These are phyloP conservation scores for Musa itinerans DNA, from an alignment of 176 grass and related monocot species.

Conservation along the genomic window DNA sequence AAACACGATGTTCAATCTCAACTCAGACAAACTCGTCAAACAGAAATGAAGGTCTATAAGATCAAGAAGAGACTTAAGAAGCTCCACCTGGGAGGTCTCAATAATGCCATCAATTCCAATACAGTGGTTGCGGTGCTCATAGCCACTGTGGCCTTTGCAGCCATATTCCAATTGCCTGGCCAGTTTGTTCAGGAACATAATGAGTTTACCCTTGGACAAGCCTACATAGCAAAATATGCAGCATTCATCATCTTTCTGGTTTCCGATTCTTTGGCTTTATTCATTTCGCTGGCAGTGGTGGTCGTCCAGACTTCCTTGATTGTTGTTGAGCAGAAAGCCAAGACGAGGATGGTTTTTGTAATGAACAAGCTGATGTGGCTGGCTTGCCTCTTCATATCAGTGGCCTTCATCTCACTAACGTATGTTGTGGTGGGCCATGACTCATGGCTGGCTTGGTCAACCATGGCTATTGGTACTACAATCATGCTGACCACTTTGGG, in stretches of 20 bases:
- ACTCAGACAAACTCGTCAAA: constrained; percentile 13
- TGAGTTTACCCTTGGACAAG: constrained; percentile 1
- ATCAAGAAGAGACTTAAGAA: constrained; percentile 22
- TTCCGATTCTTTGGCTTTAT: constrained; percentile 14
- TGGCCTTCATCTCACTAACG: constrained; percentile 14
- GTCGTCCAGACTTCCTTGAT: constrained; percentile 22
- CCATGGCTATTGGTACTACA: constrained; percentile 11
- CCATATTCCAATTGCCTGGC: constrained; percentile 14
- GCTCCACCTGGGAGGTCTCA: constrained; percentile 22
- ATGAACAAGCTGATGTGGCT: constrained; percentile 23
- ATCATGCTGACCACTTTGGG: constrained; percentile 20
- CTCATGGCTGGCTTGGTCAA: constrained; percentile 15
- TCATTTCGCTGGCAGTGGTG: constrained; percentile 19
- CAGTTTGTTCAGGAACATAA: background rate
- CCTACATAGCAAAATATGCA: constrained; percentile 2
- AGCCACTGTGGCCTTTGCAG: constrained; percentile 20
- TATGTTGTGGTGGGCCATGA: constrained; percentile 15
- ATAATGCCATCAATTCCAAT: constrained; percentile 24
- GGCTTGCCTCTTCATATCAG: constrained; percentile 11
- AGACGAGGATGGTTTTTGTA: constrained; percentile 17
- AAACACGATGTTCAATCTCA: constrained; percentile 19
- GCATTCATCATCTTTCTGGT: constrained; percentile 22
- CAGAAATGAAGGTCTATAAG: constrained; percentile 16
- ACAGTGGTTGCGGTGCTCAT: constrained; percentile 16
- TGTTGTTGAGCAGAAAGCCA: constrained; percentile 20